Evolutionary conservation across 345 rosid species (phyloP).

Genomic region (thale cress (Arabidopsis thaliana)): TAIR10.1 NC_003075.7:15400001-15400500

Average conservation of each 20-base stretch:
- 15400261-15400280: not conserved
- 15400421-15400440: not conserved
- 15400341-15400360: not conserved
- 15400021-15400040: slow-evolving; percentile 39
- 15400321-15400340: not conserved
- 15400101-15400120: slow-evolving; percentile 16
- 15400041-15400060: slow-evolving; percentile 36
- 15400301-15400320: not conserved
- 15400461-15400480: not conserved
- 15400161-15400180: slow-evolving; percentile 25
- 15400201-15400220: too few relatives aligned
- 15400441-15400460: slow-evolving; percentile 4
- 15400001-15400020: slow-evolving; percentile 53
- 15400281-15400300: not conserved
- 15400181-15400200: slow-evolving; percentile 20
- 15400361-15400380: not conserved
- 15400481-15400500: slow-evolving; percentile 24
- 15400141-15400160: slow-evolving; percentile 3
- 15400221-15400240: not conserved
- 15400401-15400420: not conserved
- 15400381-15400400: not conserved
- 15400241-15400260: not conserved
- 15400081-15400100: slow-evolving; percentile 29
- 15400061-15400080: slow-evolving; percentile 40
- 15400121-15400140: slow-evolving; percentile 19